Evolutionary conservation across 345 rosid genomes (phyloP), one percentile per base, ranked within the genome.

Genomic region (Acer negundo): DNA sequence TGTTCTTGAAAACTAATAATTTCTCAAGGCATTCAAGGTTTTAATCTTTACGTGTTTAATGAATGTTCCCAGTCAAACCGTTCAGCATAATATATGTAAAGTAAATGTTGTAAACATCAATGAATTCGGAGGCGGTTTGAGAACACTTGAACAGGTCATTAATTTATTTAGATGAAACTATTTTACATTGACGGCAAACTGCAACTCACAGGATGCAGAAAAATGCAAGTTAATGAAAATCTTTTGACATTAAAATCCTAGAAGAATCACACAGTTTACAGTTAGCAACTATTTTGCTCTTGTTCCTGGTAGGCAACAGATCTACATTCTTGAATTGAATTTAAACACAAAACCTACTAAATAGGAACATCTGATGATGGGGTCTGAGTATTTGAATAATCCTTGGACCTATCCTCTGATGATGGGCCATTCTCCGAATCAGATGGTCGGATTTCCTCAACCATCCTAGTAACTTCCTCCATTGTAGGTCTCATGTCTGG

Each of bases 401-500:
- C 78, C 72, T 83, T 80, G 71, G 78, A 70, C 67, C 66, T 75
- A 63, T 77, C 91, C 38, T 85, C 89, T 28, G 93, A 84, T 11
- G 90, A 85, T 26, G 91, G 87, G 22, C 80, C 79, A 73, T 87
- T 90, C 4, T 84, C 93, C 2, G 92, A 82, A 67, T 86, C 93
- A n/a, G 85, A 62, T 63, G 91, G 87, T 68, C 93, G 80, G 28
- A 90, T 83, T 77, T 93, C 96, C 59, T 92, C 96, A 7, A 95
- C 89, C 99, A 93, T 89, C 81, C 81, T 87, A 63, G 90, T 86
- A 1, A 91, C 94, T 82, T 93, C 97, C 70, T 82, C 88, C 91
- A 95, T 92, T 0, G 88, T 70, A 55, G 98, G 99, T 59, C 99
- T 92, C 44, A 67, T 64, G 46, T 95, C 99, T 2, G 97, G 94